These are phyloP conservation scores for Pyrenula aspistea DNA, from an alignment of 495 filamentous ascomycete genomes.

Conservation along the genomic window DNA sequence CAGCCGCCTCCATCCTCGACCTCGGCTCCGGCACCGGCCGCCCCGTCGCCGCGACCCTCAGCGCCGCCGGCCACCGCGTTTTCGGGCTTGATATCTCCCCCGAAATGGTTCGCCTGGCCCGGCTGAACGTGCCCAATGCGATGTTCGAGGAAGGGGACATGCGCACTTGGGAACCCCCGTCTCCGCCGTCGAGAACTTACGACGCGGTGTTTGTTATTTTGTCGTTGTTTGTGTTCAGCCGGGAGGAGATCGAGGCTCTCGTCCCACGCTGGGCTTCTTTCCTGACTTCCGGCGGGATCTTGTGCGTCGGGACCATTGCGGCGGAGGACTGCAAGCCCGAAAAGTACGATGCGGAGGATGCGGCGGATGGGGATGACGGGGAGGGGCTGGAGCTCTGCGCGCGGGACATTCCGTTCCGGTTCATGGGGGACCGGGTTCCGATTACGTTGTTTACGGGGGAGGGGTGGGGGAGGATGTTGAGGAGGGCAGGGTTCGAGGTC, in stretches of 20 bases:
- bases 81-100: conserved; percentile 23
- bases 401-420: not conserved
- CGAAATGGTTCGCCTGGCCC: conserved; percentile 19
- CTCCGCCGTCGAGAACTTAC: not conserved
- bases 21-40: conserved; percentile 38
- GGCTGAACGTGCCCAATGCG: conserved; percentile 15
- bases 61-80: conserved; percentile 17
- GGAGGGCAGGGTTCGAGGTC: conserved; percentile 11
- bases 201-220: conserved; percentile 9
- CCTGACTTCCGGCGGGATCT: conserved; percentile 6
- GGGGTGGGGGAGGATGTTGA: conserved; percentile 9
- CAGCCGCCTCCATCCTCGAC: conserved; percentile 13
- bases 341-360: conserved; percentile 7
- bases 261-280: conserved; percentile 8
- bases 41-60: conserved; percentile 19
- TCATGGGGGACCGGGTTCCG: not conserved
- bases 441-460: conserved; percentile 5
- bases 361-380: conserved; percentile 6
- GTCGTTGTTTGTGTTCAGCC: conserved; percentile 8
- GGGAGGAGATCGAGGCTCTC: conserved; percentile 7
- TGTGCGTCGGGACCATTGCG: not conserved
- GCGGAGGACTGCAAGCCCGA: conserved; percentile 5
- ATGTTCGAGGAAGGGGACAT: conserved; percentile 19
- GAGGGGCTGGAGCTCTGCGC: not conserved
- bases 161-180: conserved; percentile 10